Evolutionary conservation across 139 green algal species (phyloP).

Genomic region (Pleodorina starrii): DNA sequence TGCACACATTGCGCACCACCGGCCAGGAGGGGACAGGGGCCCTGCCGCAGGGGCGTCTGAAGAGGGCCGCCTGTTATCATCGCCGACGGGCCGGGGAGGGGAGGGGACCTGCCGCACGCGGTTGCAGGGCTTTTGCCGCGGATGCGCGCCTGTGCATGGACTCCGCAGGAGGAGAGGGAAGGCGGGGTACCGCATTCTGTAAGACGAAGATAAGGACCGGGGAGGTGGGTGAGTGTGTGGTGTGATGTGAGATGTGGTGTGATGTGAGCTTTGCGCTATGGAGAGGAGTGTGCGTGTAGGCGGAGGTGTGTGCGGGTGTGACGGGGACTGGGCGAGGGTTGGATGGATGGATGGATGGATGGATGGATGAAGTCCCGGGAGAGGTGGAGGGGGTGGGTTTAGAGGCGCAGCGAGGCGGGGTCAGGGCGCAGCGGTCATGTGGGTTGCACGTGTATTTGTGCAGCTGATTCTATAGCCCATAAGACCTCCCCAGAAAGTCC

Average conservation of each 20-base stretch:
- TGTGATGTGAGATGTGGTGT: background rate
- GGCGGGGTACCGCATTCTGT: background rate
- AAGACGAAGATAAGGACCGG: background rate
- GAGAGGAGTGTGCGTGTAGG: background rate
- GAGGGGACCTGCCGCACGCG: no score
- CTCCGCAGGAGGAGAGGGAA: background rate
- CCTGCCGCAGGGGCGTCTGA: background rate
- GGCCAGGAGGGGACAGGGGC: background rate
- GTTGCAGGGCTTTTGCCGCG: no score
- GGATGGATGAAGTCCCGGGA: background rate
- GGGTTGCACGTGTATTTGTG: no score
- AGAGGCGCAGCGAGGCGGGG: no score
- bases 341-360: no score
- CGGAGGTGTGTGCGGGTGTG: background rate
- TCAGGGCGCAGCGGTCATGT: no score
- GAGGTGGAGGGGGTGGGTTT: background rate
- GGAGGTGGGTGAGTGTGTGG: background rate
- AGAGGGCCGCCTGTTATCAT: background rate
- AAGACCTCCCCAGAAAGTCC: no score
- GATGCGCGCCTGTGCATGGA: no score
- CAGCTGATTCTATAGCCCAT: no score
- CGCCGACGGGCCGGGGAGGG: background rate
- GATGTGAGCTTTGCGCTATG: background rate
- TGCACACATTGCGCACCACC: background rate
- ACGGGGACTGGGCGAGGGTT: background rate